Conservation (phyloP, 2,329 filamentous ascomycete genomes). For the Pseudogymnoascus sp. region DNA sequence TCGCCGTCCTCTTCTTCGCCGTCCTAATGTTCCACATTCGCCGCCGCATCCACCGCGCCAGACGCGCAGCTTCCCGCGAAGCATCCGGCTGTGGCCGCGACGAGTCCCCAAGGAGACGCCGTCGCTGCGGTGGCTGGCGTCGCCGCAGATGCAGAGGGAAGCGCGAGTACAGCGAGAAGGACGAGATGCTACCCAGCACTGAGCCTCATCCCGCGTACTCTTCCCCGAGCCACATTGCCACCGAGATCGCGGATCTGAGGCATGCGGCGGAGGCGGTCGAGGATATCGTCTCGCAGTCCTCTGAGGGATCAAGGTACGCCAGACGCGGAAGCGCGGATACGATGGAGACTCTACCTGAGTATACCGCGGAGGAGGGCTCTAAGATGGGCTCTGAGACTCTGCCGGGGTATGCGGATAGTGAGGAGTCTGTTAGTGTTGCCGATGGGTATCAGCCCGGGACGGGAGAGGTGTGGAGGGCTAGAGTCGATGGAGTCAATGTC, state of each 20-base stretch:
- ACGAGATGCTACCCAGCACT: background rate
- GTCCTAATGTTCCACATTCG: background rate
- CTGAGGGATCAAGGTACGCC: background rate
- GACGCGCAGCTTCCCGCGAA: background rate
- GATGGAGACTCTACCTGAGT: background rate
- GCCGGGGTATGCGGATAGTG: background rate
- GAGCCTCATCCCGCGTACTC: background rate
- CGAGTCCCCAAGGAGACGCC: background rate
- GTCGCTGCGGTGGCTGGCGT: slow-evolving; percentile 3
- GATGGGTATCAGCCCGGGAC: slow-evolving; percentile 6
- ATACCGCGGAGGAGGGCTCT: background rate
- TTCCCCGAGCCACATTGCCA: background rate
- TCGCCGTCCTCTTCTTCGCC: background rate
- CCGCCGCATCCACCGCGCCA: background rate
- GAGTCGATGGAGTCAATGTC: background rate
- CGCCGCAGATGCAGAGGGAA: background rate
- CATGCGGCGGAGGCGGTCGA: background rate
- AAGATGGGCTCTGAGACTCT: background rate
- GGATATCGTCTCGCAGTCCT: background rate
- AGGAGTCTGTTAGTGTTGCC: background rate
- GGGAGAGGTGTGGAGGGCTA: slow-evolving; percentile 1
- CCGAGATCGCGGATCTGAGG: background rate
- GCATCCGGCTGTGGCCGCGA: background rate
- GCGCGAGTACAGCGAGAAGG: slow-evolving; percentile 2
- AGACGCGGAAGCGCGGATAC: background rate